phyloP scores from a whole-genome alignment of 371 early-diverging fungal genomes.

The Parasitella parasitica region DNA sequence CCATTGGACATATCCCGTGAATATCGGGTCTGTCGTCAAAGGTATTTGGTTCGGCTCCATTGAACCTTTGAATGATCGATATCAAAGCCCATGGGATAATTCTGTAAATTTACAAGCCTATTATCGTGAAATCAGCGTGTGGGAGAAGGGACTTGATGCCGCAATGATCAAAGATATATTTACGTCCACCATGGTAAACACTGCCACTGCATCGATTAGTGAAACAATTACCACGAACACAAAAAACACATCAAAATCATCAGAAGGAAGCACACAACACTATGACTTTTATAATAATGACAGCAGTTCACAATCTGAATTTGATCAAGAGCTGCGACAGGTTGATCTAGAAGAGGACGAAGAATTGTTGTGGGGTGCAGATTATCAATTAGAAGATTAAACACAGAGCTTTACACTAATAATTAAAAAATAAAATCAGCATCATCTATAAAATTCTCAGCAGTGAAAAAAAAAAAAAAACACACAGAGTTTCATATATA shows the following conservation, averaged over 20 bases:
- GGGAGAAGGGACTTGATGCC: slow-evolving; percentile 30
- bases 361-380: slow-evolving; percentile 3
- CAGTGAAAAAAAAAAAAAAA: too few species aligned
- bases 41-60: slow-evolving; percentile 52
- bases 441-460: too few species aligned
- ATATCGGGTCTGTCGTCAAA: slow-evolving; percentile 19
- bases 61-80: slow-evolving; percentile 40
- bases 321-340: background rate
- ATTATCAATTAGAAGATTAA: slow-evolving; percentile 10
- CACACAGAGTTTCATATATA: too few species aligned
- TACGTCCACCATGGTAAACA: background rate
- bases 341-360: slow-evolving; percentile 2
- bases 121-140: slow-evolving; percentile 35
- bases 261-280: too few species aligned
- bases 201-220: too few species aligned
- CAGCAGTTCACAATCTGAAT: background rate
- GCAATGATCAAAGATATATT: slow-evolving; percentile 2
- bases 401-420: too few species aligned
- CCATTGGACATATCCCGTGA: slow-evolving; percentile 27
- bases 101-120: slow-evolving; percentile 30
- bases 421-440: too few species aligned
- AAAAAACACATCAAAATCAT: background rate
- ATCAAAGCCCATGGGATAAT: slow-evolving; percentile 49
- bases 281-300: background rate
- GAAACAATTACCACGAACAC: background rate